Evolutionary conservation across 176 grass and related monocot species (phyloP).

Genomic region (Echinochloa phyllopogon): DNA sequence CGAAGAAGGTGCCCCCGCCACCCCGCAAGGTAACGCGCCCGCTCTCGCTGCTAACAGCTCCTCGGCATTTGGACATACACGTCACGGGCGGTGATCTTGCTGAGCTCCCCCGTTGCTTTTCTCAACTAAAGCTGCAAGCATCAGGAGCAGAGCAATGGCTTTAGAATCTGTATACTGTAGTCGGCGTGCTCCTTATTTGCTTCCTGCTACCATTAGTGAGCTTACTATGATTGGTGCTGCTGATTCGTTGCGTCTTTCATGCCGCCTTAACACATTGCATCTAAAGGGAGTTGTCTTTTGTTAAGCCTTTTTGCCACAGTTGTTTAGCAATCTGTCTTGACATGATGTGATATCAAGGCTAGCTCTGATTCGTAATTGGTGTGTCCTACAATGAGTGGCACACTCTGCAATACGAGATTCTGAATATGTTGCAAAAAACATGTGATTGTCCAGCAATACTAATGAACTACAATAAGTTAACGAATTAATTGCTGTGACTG

Average conservation of each 20-base stretch:
- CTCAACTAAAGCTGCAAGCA: background rate
- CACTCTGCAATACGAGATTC: background rate
- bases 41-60: background rate
- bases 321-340: background rate
- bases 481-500: slow-evolving; percentile 1
- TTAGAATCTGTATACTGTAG: background rate
- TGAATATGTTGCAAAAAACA: background rate
- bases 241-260: slow-evolving; percentile 14
- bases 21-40: slow-evolving; percentile 61
- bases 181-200: background rate
- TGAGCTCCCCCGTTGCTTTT: background rate
- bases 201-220: background rate
- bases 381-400: background rate
- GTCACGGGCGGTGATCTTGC: slow-evolving; percentile 29
- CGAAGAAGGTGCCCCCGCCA: slow-evolving; percentile 61
- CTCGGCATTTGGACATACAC: slow-evolving; percentile 58
- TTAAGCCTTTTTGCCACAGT: background rate
- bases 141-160: background rate
- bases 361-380: background rate
- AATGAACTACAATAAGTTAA: background rate
- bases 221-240: background rate
- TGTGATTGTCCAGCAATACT: background rate
- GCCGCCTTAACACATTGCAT: slow-evolving; percentile 4
- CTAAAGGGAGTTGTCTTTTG: background rate
- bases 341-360: background rate